Conservation (phyloP, 2,329 filamentous ascomycete genomes). For the Didymella segeticola region DNA sequence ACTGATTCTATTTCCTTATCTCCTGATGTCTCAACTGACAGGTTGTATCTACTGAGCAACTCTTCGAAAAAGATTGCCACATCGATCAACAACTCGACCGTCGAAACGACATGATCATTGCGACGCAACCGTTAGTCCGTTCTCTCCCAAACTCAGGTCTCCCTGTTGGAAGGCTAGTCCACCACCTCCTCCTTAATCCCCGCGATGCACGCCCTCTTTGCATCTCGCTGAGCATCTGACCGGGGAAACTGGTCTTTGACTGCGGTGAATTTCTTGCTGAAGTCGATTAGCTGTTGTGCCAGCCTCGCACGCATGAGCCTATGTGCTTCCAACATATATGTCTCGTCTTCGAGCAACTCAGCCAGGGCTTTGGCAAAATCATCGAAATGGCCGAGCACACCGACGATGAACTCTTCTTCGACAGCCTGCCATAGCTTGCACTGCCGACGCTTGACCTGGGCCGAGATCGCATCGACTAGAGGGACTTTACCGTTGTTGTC, state of each 20-base stretch:
- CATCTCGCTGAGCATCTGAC: background rate
- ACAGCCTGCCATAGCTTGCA: background rate
- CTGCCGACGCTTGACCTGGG: background rate
- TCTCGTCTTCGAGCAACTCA: slow-evolving; percentile 5
- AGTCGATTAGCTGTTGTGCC: background rate
- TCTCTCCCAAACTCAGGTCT: no score
- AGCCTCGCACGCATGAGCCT: background rate
- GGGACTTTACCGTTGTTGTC: background rate
- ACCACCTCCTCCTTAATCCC: background rate
- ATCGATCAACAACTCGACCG: no score
- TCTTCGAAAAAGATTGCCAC: no score
- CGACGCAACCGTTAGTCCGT: no score
- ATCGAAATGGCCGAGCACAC: background rate
- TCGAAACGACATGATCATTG: no score
- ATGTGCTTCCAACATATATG: slow-evolving; percentile 3
- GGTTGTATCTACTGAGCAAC: no score
- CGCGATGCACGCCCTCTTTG: background rate
- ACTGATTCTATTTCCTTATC: no score
- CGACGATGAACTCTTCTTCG: background rate
- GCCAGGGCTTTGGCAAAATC: slow-evolving; percentile 1
- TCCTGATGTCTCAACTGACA: no score
- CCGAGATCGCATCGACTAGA: background rate
- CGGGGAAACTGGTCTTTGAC: background rate
- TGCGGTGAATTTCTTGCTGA: background rate
- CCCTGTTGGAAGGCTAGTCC: no score